phyloP scores from a whole-genome alignment of 2,329 filamentous ascomycete genomes.

The Aspergillus nomiae region DNA sequence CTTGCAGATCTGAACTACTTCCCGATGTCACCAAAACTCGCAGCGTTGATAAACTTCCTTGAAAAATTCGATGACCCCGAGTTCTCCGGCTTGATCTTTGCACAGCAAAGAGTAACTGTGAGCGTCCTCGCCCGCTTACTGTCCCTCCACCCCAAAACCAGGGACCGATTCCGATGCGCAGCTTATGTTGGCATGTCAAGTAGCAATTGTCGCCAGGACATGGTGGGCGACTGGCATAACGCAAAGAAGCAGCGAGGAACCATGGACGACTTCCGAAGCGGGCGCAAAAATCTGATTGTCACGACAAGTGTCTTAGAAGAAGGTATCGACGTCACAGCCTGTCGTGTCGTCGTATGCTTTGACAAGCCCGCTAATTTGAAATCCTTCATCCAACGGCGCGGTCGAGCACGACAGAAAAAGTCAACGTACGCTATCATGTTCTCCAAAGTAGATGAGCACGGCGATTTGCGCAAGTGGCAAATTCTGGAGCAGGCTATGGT shows the following conservation, averaged over 20 bases:
- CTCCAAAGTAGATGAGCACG: slow-evolving; percentile 35
- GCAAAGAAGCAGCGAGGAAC: slow-evolving; percentile 52
- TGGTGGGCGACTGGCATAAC: slow-evolving; percentile 53
- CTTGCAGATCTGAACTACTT: slow-evolving; percentile 4
- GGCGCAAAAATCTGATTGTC: slow-evolving; percentile 59
- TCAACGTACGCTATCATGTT: slow-evolving; percentile 59
- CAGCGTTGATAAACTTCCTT: slow-evolving; percentile 58
- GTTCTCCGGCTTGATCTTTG: slow-evolving; percentile 67
- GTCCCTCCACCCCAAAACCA: slow-evolving; percentile 51
- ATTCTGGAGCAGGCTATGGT: slow-evolving; percentile 74
- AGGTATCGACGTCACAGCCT: slow-evolving; percentile 64
- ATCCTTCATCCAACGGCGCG: slow-evolving; percentile 66
- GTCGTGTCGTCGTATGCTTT: slow-evolving; percentile 67
- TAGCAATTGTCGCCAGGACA: slow-evolving; percentile 44
- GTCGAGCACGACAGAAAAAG: slow-evolving; percentile 60
- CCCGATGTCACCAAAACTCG: slow-evolving; percentile 60
- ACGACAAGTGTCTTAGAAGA: slow-evolving; percentile 62
- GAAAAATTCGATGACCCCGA: slow-evolving; percentile 46
- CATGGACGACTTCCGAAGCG: slow-evolving; percentile 56
- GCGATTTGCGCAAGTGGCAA: slow-evolving; percentile 58
- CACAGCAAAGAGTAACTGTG: slow-evolving; percentile 63
- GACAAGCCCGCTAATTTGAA: slow-evolving; percentile 63
- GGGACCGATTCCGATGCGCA: slow-evolving; percentile 47
- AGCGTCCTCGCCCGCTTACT: slow-evolving; percentile 63
- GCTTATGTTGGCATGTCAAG: slow-evolving; percentile 52